Conservation (phyloP, 2,329 filamentous ascomycete species). For the Claviceps paspali region DNA sequence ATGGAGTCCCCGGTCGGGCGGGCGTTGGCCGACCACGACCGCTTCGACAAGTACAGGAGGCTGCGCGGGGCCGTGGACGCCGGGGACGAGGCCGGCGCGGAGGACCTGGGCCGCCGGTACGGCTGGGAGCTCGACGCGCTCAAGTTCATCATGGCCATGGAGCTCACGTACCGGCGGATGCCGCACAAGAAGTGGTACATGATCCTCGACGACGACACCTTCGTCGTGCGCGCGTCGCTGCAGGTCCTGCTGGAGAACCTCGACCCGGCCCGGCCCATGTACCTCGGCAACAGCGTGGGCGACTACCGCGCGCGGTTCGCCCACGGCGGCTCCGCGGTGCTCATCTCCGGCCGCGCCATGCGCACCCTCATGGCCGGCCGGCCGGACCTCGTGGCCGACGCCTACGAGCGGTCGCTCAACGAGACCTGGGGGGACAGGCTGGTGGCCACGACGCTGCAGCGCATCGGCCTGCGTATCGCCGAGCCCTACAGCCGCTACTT, state of each 20-base stretch:
- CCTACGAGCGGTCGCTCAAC: slow-evolving; percentile 31
- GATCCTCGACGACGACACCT: slow-evolving; percentile 43
- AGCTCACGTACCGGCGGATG: slow-evolving; percentile 32
- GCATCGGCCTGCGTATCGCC: slow-evolving; percentile 38
- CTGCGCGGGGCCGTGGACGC: slow-evolving; percentile 23
- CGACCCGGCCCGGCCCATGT: slow-evolving; percentile 29
- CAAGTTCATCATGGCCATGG: slow-evolving; percentile 41
- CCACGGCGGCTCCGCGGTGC: slow-evolving; percentile 38
- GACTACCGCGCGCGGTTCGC: slow-evolving; percentile 40
- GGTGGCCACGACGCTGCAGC: slow-evolving; percentile 36
- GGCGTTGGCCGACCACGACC: slow-evolving; percentile 14
- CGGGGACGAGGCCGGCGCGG: slow-evolving; percentile 23
- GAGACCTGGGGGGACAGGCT: slow-evolving; percentile 40
- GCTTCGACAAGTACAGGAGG: slow-evolving; percentile 25
- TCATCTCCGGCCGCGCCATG: slow-evolving; percentile 36
- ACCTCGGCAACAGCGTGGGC: slow-evolving; percentile 41
- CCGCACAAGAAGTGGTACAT: slow-evolving; percentile 44
- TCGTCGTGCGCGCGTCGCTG: slow-evolving; percentile 33
- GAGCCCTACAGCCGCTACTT: slow-evolving; percentile 39
- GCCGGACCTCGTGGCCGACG: slow-evolving; percentile 25
- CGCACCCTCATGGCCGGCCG: slow-evolving; percentile 26
- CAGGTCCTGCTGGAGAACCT: slow-evolving; percentile 32
- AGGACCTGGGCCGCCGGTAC: slow-evolving; percentile 20
- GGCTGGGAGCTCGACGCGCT: slow-evolving; percentile 36
- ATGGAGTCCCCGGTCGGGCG: slow-evolving; percentile 16